Evolutionary conservation across 176 grass and related monocot genomes (phyloP).

Genomic region (Eragrostis curvula): DNA sequence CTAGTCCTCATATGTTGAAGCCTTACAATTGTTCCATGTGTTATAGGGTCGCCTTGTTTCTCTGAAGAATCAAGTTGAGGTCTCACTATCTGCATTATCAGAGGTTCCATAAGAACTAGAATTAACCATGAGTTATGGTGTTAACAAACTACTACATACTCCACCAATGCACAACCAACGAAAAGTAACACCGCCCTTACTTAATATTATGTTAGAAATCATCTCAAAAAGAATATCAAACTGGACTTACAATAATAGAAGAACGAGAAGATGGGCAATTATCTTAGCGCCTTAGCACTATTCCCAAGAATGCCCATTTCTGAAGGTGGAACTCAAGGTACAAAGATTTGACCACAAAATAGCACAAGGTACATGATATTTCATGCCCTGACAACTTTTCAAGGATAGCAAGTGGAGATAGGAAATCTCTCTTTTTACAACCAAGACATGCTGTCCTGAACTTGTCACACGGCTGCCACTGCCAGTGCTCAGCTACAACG

Average conservation of each 20-base stretch:
- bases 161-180: constrained; percentile 4
- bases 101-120: constrained; percentile 6
- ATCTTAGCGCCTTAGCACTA: not conserved
- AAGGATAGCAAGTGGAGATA: not conserved
- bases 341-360: not conserved
- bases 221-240: not conserved
- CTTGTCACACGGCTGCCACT: not conserved
- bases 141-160: constrained; percentile 7
- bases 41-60: constrained; percentile 79
- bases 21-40: constrained; percentile 64
- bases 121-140: constrained; percentile 15
- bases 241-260: constrained; percentile 9
- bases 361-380: not conserved
- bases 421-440: not conserved
- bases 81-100: constrained; percentile 72
- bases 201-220: not conserved
- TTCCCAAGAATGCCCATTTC: not conserved
- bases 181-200: constrained; percentile 20
- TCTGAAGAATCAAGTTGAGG: constrained; percentile 62
- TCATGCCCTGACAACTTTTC: not conserved
- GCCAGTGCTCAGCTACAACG: not conserved
- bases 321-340: not conserved
- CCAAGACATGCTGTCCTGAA: not conserved
- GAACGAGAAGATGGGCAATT: not conserved
- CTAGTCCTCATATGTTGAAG: constrained; percentile 81